These are phyloP conservation scores for Monilinia aucupariae DNA, from an alignment of 2,329 filamentous ascomycete species.

Conservation along the genomic window DNA sequence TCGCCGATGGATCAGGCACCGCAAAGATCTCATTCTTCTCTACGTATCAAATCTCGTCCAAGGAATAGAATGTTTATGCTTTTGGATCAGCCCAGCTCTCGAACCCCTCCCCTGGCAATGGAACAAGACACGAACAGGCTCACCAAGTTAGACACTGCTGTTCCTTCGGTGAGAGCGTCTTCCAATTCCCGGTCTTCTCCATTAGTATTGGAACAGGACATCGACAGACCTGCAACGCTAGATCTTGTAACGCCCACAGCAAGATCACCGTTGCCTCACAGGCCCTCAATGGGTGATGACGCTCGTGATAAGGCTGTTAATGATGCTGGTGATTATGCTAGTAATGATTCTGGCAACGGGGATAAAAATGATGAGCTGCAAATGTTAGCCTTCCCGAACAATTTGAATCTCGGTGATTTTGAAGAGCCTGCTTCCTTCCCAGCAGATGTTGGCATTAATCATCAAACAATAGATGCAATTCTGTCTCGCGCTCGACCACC, in stretches of 20 bases:
- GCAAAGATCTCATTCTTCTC: slow-evolving; percentile 21
- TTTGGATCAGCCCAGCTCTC: slow-evolving; percentile 24
- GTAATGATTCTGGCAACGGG: background rate
- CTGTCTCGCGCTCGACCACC: slow-evolving; percentile 19
- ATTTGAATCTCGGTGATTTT: background rate
- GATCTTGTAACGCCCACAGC: background rate
- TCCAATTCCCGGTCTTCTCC: background rate
- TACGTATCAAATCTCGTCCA: slow-evolving; percentile 32
- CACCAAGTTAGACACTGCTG: background rate
- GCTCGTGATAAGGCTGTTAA: background rate
- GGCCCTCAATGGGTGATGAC: background rate
- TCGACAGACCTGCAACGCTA: background rate
- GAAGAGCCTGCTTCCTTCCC: slow-evolving; percentile 21
- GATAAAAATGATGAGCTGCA: background rate
- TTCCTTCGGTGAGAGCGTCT: background rate
- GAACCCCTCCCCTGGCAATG: background rate
- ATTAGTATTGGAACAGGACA: background rate
- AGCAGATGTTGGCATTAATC: slow-evolving; percentile 21
- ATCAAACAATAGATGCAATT: slow-evolving; percentile 24
- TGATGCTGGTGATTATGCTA: background rate
- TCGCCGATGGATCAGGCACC: background rate
- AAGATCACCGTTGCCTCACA: background rate
- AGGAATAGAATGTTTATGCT: slow-evolving; percentile 34
- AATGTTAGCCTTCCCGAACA: background rate
- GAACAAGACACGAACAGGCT: background rate